phyloP scores from a whole-genome alignment of 176 grass and related monocot genomes.

The Elaeis guineensis region DNA sequence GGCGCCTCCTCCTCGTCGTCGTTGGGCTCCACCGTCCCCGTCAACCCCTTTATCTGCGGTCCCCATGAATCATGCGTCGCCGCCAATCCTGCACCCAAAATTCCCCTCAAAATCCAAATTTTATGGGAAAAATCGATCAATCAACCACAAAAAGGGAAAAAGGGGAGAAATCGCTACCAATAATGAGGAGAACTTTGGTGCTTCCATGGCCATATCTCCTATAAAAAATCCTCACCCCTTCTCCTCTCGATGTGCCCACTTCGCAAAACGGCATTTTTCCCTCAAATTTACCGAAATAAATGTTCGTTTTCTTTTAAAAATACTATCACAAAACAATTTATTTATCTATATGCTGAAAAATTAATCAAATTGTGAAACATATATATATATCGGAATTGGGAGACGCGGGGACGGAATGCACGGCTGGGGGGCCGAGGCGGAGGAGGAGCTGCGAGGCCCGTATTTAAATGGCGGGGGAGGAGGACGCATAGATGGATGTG shows the following conservation, averaged over 20 bases:
- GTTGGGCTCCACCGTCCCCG: conserved; percentile 29
- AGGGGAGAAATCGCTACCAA: conserved; percentile 27
- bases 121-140: neutral
- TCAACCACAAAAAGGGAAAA: neutral
- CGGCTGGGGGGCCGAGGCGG: too few relatives aligned
- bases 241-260: conserved; percentile 16
- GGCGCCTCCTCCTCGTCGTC: conserved; percentile 36
- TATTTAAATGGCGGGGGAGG: too few relatives aligned
- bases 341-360: too few relatives aligned
- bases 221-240: conserved; percentile 45
- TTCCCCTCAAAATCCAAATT: neutral
- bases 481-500: too few relatives aligned
- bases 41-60: conserved; percentile 66
- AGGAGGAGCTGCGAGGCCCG: too few relatives aligned
- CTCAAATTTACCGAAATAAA: too few relatives aligned
- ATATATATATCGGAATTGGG: too few relatives aligned
- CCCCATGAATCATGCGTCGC: conserved; percentile 66
- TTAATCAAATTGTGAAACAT: too few relatives aligned
- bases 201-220: conserved; percentile 50
- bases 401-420: too few relatives aligned
- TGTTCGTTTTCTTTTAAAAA: too few relatives aligned
- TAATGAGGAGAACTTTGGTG: conserved; percentile 66
- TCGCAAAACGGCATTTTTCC: conserved; percentile 53
- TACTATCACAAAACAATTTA: too few relatives aligned
- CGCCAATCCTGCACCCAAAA: conserved; percentile 43